These are phyloP conservation scores for Verticillium albo-atrum DNA, from an alignment of 2,329 filamentous ascomycete species.

Conservation along the genomic window DNA sequence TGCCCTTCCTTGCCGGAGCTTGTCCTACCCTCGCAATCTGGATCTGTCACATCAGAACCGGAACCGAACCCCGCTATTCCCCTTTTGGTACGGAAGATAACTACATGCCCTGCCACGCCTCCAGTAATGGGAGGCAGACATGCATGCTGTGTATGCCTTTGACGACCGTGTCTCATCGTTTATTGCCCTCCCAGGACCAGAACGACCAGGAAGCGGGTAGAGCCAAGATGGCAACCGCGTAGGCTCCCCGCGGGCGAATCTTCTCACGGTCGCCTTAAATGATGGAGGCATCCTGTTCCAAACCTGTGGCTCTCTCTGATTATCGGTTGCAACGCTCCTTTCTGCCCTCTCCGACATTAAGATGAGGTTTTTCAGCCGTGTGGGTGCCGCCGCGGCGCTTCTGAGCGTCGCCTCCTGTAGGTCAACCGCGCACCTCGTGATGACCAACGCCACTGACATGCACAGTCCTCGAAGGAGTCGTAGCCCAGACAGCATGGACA, in stretches of 20 bases:
- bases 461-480: conserved; percentile 8
- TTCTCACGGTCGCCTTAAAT: not conserved
- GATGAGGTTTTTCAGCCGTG: conserved; percentile 11
- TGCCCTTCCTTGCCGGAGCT: not conserved
- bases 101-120: not conserved
- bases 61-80: not conserved
- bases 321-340: not conserved
- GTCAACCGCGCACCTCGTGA: not conserved
- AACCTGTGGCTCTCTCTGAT: not conserved
- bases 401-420: conserved; percentile 7
- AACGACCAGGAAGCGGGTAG: not conserved
- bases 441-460: not conserved
- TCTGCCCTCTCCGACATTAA: not conserved
- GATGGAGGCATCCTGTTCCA: not conserved
- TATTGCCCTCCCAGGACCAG: not conserved
- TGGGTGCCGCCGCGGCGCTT: conserved; percentile 8
- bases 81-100: not conserved
- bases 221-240: not conserved
- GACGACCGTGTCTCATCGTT: not conserved
- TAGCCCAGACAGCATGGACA: conserved; percentile 26
- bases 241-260: not conserved
- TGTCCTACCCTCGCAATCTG: not conserved
- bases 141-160: not conserved
- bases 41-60: not conserved
- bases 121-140: not conserved